These are phyloP conservation scores for Aquilaria yunnanensis DNA, from an alignment of 345 rosid genomes.

Conservation along the genomic window DNA sequence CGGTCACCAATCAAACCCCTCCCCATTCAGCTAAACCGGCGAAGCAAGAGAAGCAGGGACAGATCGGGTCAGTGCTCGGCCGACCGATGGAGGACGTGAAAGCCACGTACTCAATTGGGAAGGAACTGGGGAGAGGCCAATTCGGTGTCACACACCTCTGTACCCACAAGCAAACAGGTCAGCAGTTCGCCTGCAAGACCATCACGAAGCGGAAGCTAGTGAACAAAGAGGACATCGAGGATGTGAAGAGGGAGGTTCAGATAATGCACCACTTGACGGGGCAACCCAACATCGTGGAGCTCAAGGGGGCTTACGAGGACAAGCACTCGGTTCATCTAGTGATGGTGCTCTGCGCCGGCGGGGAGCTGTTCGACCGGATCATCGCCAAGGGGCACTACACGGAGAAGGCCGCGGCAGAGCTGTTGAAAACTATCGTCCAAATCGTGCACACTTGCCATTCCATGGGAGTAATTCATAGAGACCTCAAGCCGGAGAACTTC, in stretches of 20 bases:
- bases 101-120: slow-evolving; percentile 57
- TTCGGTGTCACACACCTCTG: slow-evolving; percentile 89
- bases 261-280: slow-evolving; percentile 93
- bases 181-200: slow-evolving; percentile 88
- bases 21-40: slow-evolving; percentile 23
- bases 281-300: slow-evolving; percentile 83
- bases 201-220: slow-evolving; percentile 81
- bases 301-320: slow-evolving; percentile 92
- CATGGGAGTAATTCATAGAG: slow-evolving; percentile 94
- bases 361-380: slow-evolving; percentile 85
- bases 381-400: slow-evolving; percentile 93
- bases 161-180: slow-evolving; percentile 59
- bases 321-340: slow-evolving; percentile 91
- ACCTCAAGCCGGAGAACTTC: slow-evolving; percentile 95
- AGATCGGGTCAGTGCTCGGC: slow-evolving; percentile 74
- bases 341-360: slow-evolving; percentile 95
- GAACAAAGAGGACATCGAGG: slow-evolving; percentile 89
- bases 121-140: slow-evolving; percentile 89
- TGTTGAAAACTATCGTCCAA: slow-evolving; percentile 81
- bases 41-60: slow-evolving; percentile 25
- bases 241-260: slow-evolving; percentile 88
- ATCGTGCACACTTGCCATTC: slow-evolving; percentile 87
- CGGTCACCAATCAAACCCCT: slow-evolving; percentile 20
- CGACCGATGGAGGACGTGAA: slow-evolving; percentile 92
- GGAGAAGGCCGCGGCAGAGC: slow-evolving; percentile 84